phyloP scores from a whole-genome alignment of 495 filamentous ascomycete genomes.

The Parathielavia appendiculata region DNA sequence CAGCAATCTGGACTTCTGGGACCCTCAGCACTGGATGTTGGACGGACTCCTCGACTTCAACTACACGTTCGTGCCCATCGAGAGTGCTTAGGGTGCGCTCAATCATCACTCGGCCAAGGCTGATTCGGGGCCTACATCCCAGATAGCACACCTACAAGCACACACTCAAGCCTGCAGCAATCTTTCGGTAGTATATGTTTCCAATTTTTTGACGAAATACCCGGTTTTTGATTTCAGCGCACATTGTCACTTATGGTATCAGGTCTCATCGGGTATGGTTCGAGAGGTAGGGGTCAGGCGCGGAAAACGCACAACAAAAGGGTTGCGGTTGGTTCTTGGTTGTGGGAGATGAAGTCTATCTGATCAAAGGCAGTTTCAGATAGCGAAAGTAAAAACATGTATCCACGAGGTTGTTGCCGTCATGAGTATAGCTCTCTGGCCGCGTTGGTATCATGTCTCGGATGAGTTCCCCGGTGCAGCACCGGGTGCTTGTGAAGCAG shows the following conservation, averaged over 20 bases:
- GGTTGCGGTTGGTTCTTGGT: conserved; percentile 2
- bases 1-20: conserved; percentile 76
- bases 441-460: neutral
- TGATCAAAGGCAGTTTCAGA: conserved; percentile 7
- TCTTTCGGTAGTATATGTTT: conserved; percentile 11
- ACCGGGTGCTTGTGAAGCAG: neutral
- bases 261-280: conserved; percentile 1
- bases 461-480: neutral
- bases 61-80: conserved; percentile 51
- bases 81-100: conserved; percentile 33
- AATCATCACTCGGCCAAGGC: neutral
- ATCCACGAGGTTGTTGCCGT: neutral
- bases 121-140: neutral
- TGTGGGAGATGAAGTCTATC: neutral
- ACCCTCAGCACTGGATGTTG: conserved; percentile 86
- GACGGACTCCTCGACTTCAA: conserved; percentile 80
- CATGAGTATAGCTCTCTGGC: neutral
- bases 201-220: conserved; percentile 16
- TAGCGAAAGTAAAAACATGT: conserved; percentile 1
- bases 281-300: neutral
- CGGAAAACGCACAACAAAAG: conserved; percentile 1
- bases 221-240: conserved; percentile 14
- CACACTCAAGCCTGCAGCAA: neutral
- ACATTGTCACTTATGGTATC: neutral
- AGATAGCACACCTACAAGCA: neutral